Conservation (phyloP, 2,329 filamentous ascomycete genomes). For the Alternaria hordeiaustralica region DNA sequence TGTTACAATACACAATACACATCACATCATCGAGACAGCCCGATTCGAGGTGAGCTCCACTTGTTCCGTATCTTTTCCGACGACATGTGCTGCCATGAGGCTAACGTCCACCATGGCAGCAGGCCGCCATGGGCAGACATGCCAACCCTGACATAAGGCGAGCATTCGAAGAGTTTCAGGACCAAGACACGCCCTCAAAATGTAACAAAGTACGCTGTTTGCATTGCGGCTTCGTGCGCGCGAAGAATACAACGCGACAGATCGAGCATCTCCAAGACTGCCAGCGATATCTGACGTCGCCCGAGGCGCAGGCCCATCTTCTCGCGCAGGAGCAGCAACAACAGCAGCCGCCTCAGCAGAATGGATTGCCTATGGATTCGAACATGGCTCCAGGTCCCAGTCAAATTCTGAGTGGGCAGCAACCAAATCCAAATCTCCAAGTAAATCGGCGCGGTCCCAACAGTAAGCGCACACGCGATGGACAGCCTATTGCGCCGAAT, state of each 20-base stretch:
- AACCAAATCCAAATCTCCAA: constrained; percentile 57
- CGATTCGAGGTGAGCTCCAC: constrained; percentile 20
- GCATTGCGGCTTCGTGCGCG: constrained; percentile 57
- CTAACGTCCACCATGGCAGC: constrained; percentile 17
- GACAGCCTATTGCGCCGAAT: constrained; percentile 45
- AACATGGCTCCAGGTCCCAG: constrained; percentile 28
- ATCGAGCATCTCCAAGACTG: constrained; percentile 58
- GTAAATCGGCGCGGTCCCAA: constrained; percentile 54
- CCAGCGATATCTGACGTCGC: constrained; percentile 52
- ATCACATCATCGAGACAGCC: constrained; percentile 11
- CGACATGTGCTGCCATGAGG: constrained; percentile 6
- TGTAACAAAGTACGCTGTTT: constrained; percentile 58
- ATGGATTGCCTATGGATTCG: constrained; percentile 22
- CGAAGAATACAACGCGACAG: constrained; percentile 60
- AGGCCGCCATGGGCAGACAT: constrained; percentile 40
- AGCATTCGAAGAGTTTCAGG: constrained; percentile 50
- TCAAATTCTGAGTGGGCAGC: constrained; percentile 54
- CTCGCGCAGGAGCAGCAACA: constrained; percentile 20
- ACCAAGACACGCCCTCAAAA: constrained; percentile 52
- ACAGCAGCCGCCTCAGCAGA: constrained; percentile 21
- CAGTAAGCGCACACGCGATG: constrained; percentile 47
- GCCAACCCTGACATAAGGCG: constrained; percentile 53
- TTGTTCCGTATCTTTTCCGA: constrained; percentile 7
- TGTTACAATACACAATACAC: constrained; percentile 15
- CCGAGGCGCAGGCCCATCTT: constrained; percentile 51